Evolutionary conservation across 257 asterid genomes (phyloP).

Genomic region (Jacaranda mimosifolia): DNA sequence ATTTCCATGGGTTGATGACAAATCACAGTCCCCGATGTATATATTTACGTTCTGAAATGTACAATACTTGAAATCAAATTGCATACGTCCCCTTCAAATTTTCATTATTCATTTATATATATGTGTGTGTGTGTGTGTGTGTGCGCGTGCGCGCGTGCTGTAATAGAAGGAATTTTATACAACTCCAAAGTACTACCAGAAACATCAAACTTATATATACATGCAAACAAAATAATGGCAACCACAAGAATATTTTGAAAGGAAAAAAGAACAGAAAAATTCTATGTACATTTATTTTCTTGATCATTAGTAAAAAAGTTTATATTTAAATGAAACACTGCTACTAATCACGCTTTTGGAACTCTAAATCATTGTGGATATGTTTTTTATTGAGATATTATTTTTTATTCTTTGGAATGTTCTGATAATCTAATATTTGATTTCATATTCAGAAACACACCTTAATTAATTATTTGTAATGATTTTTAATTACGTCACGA

Average conservation of each 20-base stretch:
- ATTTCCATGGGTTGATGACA: conserved; percentile 30
- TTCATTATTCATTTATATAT: background rate
- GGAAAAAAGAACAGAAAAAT: background rate
- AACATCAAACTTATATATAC: background rate
- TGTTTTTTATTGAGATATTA: conserved; percentile 19
- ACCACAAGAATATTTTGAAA: conserved; percentile 31
- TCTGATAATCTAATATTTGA: background rate
- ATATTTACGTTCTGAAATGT: background rate
- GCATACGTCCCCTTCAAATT: conserved; percentile 18
- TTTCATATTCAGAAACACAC: background rate
- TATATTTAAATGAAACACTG: background rate
- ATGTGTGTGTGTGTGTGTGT: background rate
- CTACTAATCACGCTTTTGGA: background rate
- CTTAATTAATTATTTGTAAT: background rate
- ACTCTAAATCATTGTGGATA: background rate
- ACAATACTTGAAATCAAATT: conserved; percentile 25
- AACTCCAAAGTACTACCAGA: conserved; percentile 23
- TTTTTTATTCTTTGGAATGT: conserved; percentile 18
- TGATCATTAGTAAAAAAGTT: background rate
- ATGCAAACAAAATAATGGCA: conserved; percentile 38
- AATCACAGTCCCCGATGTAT: conserved; percentile 23
- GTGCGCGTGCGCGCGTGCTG: background rate
- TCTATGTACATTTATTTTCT: background rate
- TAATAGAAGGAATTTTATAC: background rate
- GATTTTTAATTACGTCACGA: too few species aligned